These are phyloP conservation scores for Exophiala oligosperma DNA, from an alignment of 2,329 filamentous ascomycete species.

Conservation along the genomic window DNA sequence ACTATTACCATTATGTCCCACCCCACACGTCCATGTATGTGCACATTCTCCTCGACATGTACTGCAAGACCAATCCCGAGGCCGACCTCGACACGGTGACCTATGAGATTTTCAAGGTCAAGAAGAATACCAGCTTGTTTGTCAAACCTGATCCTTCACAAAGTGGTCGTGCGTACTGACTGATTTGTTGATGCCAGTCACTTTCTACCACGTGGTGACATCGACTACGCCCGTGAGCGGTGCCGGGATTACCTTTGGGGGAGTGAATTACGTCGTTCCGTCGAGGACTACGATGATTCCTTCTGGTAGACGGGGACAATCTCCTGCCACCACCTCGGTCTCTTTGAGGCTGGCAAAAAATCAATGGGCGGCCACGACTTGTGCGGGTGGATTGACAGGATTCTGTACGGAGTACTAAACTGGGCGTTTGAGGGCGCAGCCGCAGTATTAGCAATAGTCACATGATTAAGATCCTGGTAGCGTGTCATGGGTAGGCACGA, in stretches of 20 bases:
- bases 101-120: slow-evolving; percentile 15
- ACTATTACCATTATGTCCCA: slow-evolving; percentile 14
- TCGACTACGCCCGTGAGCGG: slow-evolving; percentile 5
- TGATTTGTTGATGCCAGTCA: neutral
- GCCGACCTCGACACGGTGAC: slow-evolving; percentile 3
- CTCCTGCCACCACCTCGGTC: too few species aligned
- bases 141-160: neutral
- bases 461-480: too few species aligned
- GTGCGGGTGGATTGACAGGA: too few species aligned
- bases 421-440: too few species aligned
- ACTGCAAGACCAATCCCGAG: slow-evolving; percentile 3
- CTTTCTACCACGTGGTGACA: slow-evolving; percentile 1
- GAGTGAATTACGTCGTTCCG: neutral
- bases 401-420: too few species aligned
- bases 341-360: too few species aligned
- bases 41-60: slow-evolving; percentile 17
- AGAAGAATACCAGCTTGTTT: slow-evolving; percentile 10
- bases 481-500: too few species aligned
- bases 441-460: too few species aligned
- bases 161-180: neutral
- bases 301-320: too few species aligned
- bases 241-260: neutral
- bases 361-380: too few species aligned
- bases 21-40: slow-evolving; percentile 12
- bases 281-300: too few species aligned